Evolutionary conservation across 106 monocot species (phyloP), one percentile per base, ranked within the genome.

Genomic region (Dendrobium chrysotoxum): DNA sequence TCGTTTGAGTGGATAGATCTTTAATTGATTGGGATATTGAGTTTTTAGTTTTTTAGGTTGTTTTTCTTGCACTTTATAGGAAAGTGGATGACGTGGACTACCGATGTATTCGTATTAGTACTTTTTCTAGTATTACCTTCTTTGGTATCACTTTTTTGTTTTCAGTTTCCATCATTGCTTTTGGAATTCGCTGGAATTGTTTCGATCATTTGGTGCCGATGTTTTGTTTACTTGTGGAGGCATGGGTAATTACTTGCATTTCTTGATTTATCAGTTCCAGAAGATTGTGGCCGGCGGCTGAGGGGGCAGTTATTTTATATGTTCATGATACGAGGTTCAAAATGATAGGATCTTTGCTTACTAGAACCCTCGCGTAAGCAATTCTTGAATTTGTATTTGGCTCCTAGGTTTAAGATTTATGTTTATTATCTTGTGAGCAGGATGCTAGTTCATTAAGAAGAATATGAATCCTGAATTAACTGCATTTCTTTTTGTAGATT

Each of bases 321-420:
- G 23, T 75, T 41, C 31, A 39, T 77, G 77, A 40, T 31, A 53
- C 20, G 15, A 1, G 18, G 50, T 80, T 57, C 55, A 87, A 70
- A 82, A 87, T 87, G 87, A 82, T 87, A 65, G 87, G 84, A 72
- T 87, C 87, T 75, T 84, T 87, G 16, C 79, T 87, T 47, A 79
- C 84, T 0, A 76, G 84, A 76, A 70, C 77, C 23, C 82, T 87
- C 30, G 84, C 84, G 87, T 87, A 77, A 82, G 87, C 65, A 47
- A 61, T 57, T 42, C 40, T 38, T 16, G 28, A 15, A 16, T 15
- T 28, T 68, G 40, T 5, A 42, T 73, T 73, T 67, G 26, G 13
- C 68, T 25, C 35, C 28, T 42, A 8, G 44, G 4, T 38, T 78
- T 68, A 23, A 10, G 17, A 65, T 71, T 2, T 54, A 13, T 13